Conservation (phyloP, 1,284 basidiomycete genomes). For the Naganishia liquefaciens region DNA sequence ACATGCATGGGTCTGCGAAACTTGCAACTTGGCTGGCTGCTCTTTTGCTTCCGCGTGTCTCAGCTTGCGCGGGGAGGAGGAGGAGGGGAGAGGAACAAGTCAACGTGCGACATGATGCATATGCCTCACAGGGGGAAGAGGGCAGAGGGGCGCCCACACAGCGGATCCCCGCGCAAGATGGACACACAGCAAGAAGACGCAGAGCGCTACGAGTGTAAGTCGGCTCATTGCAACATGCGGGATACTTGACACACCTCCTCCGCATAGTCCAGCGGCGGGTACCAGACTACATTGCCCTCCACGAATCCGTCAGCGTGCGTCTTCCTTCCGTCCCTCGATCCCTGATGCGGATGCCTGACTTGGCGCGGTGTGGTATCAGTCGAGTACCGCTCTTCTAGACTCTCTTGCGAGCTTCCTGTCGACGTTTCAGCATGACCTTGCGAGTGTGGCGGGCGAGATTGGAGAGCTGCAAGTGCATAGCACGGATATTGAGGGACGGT, state of each 20-base stretch:
- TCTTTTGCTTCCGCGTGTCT: constrained; percentile 4
- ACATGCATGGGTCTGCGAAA: constrained; percentile 12
- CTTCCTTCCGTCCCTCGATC: not conserved
- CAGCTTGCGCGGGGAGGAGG: not conserved
- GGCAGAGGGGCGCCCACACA: too few relatives aligned
- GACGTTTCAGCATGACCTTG: constrained; percentile 91
- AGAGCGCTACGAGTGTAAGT: not conserved
- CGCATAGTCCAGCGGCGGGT: constrained; percentile 17
- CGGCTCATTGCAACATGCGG: not conserved
- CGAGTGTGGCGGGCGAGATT: constrained; percentile 91
- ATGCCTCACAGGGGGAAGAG: too few relatives aligned
- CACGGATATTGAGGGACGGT: constrained; percentile 80
- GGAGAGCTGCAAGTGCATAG: constrained; percentile 86
- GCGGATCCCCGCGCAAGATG: not conserved
- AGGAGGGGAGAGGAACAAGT: too few relatives aligned
- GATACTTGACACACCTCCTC: not conserved
- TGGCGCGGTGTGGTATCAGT: constrained; percentile 35
- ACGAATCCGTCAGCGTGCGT: constrained; percentile 27
- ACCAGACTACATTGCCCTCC: constrained; percentile 29
- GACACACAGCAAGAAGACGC: not conserved
- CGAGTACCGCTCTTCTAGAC: constrained; percentile 64
- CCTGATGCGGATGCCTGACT: not conserved
- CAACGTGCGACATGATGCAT: too few relatives aligned
- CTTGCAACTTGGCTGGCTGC: not conserved
- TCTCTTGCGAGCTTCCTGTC: constrained; percentile 87